phyloP scores from a whole-genome alignment of 1,139 yeast species.

The Protomyces inundatus region DNA sequence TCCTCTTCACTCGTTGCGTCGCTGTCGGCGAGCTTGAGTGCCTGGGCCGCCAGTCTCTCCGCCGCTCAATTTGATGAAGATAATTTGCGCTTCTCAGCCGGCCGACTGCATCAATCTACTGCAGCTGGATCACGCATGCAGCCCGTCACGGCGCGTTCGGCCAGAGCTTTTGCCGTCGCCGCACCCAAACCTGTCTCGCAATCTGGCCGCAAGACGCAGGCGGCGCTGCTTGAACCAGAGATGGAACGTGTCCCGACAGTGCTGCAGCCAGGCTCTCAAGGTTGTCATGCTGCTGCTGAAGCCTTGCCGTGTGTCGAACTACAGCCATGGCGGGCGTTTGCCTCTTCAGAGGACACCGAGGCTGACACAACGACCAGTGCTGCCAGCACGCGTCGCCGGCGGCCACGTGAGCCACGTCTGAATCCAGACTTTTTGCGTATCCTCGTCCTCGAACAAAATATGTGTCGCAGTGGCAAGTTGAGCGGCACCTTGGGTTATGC shows the following conservation, averaged over 20 bases:
- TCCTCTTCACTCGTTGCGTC: constrained; percentile 10
- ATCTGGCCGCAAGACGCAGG: constrained; percentile 5
- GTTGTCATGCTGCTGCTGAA: background rate
- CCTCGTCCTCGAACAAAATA: constrained; percentile 39
- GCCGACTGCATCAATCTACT: too few relatives aligned
- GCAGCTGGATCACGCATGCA: background rate
- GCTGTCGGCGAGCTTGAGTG: constrained; percentile 9
- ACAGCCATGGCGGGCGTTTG: constrained; percentile 1
- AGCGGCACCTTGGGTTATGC: constrained; percentile 38
- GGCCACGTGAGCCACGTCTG: constrained; percentile 37
- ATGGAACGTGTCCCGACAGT: constrained; percentile 6
- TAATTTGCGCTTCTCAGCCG: background rate
- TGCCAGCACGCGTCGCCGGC: background rate
- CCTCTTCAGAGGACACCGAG: background rate
- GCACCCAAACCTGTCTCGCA: constrained; percentile 1
- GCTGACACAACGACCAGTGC: background rate
- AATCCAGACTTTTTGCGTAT: constrained; percentile 41
- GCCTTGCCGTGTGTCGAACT: constrained; percentile 2
- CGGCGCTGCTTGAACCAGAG: constrained; percentile 11
- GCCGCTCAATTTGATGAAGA: constrained; percentile 11
- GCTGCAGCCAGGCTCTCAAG: background rate
- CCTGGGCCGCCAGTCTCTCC: constrained; percentile 19
- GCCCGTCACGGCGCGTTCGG: background rate
- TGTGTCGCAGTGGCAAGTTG: constrained; percentile 40
- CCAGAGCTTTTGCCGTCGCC: background rate